Evolutionary conservation across 176 grass and related monocot species (phyloP), one percentile per base, ranked within the genome.

Genomic region (Carex myosuroides): DNA sequence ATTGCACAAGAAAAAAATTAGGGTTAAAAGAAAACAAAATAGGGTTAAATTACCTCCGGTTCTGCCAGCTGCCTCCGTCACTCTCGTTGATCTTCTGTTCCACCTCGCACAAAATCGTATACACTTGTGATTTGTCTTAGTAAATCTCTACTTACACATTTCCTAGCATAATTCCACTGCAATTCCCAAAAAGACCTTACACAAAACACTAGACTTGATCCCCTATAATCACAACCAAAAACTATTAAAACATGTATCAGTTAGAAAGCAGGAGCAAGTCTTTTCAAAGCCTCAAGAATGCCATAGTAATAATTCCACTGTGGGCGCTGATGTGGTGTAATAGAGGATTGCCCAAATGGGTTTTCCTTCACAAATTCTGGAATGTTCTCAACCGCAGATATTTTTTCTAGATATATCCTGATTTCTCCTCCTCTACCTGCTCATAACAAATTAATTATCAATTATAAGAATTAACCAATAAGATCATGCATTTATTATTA

Each of bases 271-370:
- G 26, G 26, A 26, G 26, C 26, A 0, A 26, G 26, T 42, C 41
- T 13, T 44, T 68, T 68, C 65, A 53, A 53, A 42, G 70, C 11
- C 24, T 13, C 44, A 41, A 46, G 44, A 50, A 72, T 53, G 20
- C 3, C 5, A 12, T 22, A 6, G 10, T 95, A 98, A 80, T 93
- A 94, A n/a, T 86, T 84, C 92, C 92, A 98, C 29, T 87, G 44
- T 18, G 95, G 86, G 90, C 1, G 41, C 41, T 42, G 6, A 42
- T 91, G 84, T 41, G 42, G 70, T 54, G 86, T 80, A 67, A 98
- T 94, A 50, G 87, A 89, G 30, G 91, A 82, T 88, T 94, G 92
- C 10, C 92, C 95, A 66, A 94, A 98, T 60, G 95, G 91, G 84
- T 94, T 59, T 13, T 98, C 79, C 64, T 66, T 83, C 83, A 98